Base-by-base conservation (phyloP, 768 basidiomycete genomes). In the Collybiopsis confluens region DNA sequence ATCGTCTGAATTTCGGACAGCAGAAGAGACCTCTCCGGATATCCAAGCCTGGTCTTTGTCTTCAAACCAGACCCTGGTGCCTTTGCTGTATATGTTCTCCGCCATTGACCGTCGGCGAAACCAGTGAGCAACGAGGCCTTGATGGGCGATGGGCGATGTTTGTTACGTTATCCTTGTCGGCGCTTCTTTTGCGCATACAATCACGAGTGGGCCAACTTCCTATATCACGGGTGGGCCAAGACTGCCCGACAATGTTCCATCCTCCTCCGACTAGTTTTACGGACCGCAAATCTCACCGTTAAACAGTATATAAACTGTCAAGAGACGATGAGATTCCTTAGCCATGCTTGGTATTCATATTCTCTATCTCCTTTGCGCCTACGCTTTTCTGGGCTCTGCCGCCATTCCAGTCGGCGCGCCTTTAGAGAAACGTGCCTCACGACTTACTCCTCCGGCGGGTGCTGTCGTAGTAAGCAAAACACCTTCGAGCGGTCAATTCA, bases 31-130 rank as follows among this genome's bases (percentile, higher is more conserved):
- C 69, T 92, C 89, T 55, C 88, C 94, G 40, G 91, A 90, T 61
- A 96, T 79, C 94, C 94, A 97, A 57, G 92, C 92, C 60, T 88
- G 84, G 58, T 96, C 93, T 71, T 90, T 93, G 76, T 96, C 92
- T 59, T 92, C 83, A 64, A 95, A 93, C 93, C 90, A 92, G 65
- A 91, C 90, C 62, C 89, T 79, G 58, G 89, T 91, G 57, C 90
- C 90, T 70, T 87, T 91, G 79, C 85, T 88, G 75, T 91, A 92
- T 65, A 91, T 88, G 76, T 91, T 90, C 76, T 92, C 90, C 68
- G 90, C 88, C 90, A 92, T 92, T 70, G 37, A 53, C 26, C 38
- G 26, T 42, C 28, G n/a, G 52, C 27, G 43, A 42, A 45, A 26
- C 40, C 23, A 35, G 27, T 18, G 27, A 53, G 52, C 42, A 45